phyloP scores from a whole-genome alignment of 148 eudicot genomes.

The Silene conica region DNA sequence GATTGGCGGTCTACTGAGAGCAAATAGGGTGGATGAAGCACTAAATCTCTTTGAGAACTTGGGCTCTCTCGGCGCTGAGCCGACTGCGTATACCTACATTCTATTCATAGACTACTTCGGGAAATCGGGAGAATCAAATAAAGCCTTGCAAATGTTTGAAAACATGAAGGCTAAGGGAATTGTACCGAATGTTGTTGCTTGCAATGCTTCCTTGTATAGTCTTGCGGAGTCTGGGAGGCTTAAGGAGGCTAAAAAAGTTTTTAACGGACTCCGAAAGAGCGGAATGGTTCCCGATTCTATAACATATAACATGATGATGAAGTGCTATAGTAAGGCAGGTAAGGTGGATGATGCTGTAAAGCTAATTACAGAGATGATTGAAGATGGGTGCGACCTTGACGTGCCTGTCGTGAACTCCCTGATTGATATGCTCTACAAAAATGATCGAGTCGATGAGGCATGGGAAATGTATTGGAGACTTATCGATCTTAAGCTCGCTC shows the following conservation, averaged over 20 bases:
- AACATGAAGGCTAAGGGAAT: constrained; percentile 75
- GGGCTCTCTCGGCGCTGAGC: constrained; percentile 49
- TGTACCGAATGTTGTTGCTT: constrained; percentile 71
- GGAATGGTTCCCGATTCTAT: constrained; percentile 86
- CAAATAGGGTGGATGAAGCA: constrained; percentile 61
- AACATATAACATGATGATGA: constrained; percentile 95
- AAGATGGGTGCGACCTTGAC: constrained; percentile 63
- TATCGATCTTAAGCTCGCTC: constrained; percentile 65
- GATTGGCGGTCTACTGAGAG: constrained; percentile 72
- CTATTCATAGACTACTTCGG: constrained; percentile 89
- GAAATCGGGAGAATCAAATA: constrained; percentile 60
- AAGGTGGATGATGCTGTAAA: constrained; percentile 70
- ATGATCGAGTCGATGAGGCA: constrained; percentile 71
- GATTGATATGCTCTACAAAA: constrained; percentile 81
- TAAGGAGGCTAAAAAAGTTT: constrained; percentile 62
- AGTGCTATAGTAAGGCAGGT: constrained; percentile 76
- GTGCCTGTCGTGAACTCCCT: constrained; percentile 78
- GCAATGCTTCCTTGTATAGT: constrained; percentile 79
- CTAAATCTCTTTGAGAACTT: constrained; percentile 47
- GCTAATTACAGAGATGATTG: constrained; percentile 61
- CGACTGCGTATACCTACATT: constrained; percentile 65
- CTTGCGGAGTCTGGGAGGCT: constrained; percentile 76
- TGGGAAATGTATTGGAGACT: constrained; percentile 67
- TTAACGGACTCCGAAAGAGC: constrained; percentile 53
- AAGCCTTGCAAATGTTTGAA: constrained; percentile 72